Conservation (phyloP, 2,329 filamentous ascomycete species). For the Graphilbum fragrans region DNA sequence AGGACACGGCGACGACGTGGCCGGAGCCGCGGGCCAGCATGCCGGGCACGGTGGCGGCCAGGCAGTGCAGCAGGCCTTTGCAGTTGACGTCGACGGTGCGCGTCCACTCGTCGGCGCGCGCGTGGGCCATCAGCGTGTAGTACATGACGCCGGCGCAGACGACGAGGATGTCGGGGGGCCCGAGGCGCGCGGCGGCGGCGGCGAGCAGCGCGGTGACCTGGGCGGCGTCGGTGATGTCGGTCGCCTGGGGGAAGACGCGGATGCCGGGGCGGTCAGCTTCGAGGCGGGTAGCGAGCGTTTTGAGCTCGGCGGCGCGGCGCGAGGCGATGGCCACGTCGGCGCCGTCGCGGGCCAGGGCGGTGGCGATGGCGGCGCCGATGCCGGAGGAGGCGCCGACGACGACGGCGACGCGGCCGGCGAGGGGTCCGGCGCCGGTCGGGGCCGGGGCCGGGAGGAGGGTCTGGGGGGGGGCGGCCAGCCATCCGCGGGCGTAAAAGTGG, state of each 20-base stretch:
- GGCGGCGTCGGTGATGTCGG: slow-evolving; percentile 56
- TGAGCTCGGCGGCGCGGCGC: slow-evolving; percentile 56
- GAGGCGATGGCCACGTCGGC: slow-evolving; percentile 62
- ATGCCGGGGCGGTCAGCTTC: slow-evolving; percentile 32
- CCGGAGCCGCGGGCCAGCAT: slow-evolving; percentile 60
- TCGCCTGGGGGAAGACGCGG: slow-evolving; percentile 56
- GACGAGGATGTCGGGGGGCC: slow-evolving; percentile 63
- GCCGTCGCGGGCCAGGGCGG: slow-evolving; percentile 56
- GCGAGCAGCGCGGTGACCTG: slow-evolving; percentile 57
- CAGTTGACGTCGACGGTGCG: slow-evolving; percentile 77
- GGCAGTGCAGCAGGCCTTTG: slow-evolving; percentile 66
- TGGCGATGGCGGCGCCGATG: slow-evolving; percentile 64
- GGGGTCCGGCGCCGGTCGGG: slow-evolving; percentile 35
- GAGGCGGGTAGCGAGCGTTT: slow-evolving; percentile 52
- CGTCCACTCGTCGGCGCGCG: slow-evolving; percentile 63
- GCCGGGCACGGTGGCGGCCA: slow-evolving; percentile 54
- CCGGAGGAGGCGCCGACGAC: slow-evolving; percentile 72
- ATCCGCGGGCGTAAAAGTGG: slow-evolving; percentile 70
- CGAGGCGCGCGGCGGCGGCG: slow-evolving; percentile 47
- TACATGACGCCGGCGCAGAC: slow-evolving; percentile 80
- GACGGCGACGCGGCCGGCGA: slow-evolving; percentile 59
- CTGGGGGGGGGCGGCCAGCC: slow-evolving; percentile 40
- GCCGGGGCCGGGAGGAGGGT: too few relatives aligned
- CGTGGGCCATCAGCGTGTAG: slow-evolving; percentile 77
- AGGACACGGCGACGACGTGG: slow-evolving; percentile 72